Percentiles rank a stretch among this genome's conserved stretches.
phyloP scores from a whole-genome alignment of 1,284 basidiomycete species.

The Cryptococcus sp. region DNA sequence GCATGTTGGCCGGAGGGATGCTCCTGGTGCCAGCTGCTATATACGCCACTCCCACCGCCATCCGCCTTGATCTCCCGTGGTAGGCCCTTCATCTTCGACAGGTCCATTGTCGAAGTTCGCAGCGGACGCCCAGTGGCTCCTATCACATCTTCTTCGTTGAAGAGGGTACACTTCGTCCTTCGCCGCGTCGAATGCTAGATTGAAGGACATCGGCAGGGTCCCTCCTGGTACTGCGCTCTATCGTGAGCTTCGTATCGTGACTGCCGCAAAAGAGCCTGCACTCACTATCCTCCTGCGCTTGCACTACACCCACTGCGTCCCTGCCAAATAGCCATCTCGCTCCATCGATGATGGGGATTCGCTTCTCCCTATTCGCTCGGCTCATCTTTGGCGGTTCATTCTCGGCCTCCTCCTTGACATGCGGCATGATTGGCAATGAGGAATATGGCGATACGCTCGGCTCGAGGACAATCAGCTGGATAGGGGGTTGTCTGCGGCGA shows the following conservation, averaged over 20 bases:
- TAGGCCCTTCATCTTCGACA: slow-evolving; percentile 6
- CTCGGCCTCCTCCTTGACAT: slow-evolving; percentile 12
- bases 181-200: not conserved
- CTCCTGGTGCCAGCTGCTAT: not conserved
- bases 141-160: not conserved
- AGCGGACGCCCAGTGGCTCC: slow-evolving; percentile 1
- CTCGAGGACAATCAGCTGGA: slow-evolving; percentile 40
- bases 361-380: slow-evolving; percentile 23
- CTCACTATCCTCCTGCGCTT: slow-evolving; percentile 12
- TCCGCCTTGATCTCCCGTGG: not conserved
- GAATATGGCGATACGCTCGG: slow-evolving; percentile 23
- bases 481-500: slow-evolving; percentile 11
- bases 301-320: slow-evolving; percentile 19
- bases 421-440: slow-evolving; percentile 34
- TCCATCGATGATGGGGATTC: slow-evolving; percentile 30
- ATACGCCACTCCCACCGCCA: slow-evolving; percentile 5
- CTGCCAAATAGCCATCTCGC: slow-evolving; percentile 33
- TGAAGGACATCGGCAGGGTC: too few species aligned
- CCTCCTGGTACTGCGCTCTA: too few species aligned
- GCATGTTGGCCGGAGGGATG: not conserved
- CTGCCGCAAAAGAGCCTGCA: not conserved
- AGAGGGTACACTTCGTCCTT: slow-evolving; percentile 5
- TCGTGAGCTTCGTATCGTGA: too few species aligned
- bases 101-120: slow-evolving; percentile 3
- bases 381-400: slow-evolving; percentile 14